Conservation (phyloP, 2,329 filamentous ascomycete species). For the Peltaster fructicola region DNA sequence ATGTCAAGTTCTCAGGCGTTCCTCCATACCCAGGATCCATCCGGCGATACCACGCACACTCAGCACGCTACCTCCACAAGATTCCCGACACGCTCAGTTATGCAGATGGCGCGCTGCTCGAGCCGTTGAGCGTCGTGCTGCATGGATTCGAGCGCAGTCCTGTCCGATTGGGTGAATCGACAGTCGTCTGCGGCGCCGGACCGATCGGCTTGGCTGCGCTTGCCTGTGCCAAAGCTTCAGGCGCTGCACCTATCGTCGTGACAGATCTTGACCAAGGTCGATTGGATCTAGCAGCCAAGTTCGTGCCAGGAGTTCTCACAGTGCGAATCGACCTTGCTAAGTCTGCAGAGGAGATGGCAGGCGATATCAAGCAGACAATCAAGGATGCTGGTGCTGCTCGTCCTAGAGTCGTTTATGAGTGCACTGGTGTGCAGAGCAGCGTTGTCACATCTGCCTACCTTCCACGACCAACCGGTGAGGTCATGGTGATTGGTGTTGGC, state of each 20-base stretch:
- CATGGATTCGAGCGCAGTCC: conserved; percentile 25
- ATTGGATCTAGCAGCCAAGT: conserved; percentile 58
- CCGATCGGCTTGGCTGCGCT: conserved; percentile 45
- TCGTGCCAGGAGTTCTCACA: conserved; percentile 26
- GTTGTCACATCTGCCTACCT: conserved; percentile 14
- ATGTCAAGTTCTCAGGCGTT: conserved; percentile 79
- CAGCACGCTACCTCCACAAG: conserved; percentile 79
- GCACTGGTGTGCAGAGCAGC: conserved; percentile 19
- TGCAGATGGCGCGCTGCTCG: conserved; percentile 75
- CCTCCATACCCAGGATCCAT: conserved; percentile 78
- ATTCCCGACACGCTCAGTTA: conserved; percentile 58
- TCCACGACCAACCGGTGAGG: conserved; percentile 12
- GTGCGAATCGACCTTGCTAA: conserved; percentile 11
- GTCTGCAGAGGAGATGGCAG: conserved; percentile 10
- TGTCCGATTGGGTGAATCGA: conserved; percentile 17
- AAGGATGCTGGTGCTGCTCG: conserved; percentile 9
- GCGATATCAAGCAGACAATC: conserved; percentile 10
- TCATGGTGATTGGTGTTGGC: conserved; percentile 21
- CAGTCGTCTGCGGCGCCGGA: conserved; percentile 43
- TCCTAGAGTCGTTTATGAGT: conserved; percentile 17
- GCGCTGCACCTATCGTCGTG: conserved; percentile 58
- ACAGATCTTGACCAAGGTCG: conserved; percentile 71
- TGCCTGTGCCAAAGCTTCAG: conserved; percentile 41
- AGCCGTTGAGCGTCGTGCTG: conserved; percentile 36
- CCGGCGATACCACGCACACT: conserved; percentile 65